Evolutionary conservation across 2,329 filamentous ascomycete genomes (phyloP), one percentile per base, ranked within the genome.

Genomic region (Pseudophaeomoniella oleicola): DNA sequence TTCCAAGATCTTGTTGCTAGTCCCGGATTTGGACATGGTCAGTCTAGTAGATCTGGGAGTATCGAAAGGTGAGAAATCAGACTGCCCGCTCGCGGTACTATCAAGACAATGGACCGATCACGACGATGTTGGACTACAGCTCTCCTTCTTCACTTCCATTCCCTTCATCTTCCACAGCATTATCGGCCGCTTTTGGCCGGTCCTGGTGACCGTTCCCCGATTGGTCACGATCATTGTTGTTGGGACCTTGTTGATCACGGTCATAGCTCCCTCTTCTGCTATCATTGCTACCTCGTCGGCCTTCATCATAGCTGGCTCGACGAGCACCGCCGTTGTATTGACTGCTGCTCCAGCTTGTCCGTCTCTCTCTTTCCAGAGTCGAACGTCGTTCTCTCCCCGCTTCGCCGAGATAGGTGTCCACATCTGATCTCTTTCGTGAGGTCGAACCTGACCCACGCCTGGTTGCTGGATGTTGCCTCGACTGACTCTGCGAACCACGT

Each of bases 81-180:
- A n/a, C n/a, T n/a, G n/a, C n/a, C n/a, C n/a, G n/a, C n/a, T n/a
- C n/a, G n/a, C n/a, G n/a, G n/a, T n/a, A n/a, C n/a, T n/a, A n/a
- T n/a, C n/a, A n/a, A n/a, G n/a, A n/a, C n/a, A n/a, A n/a, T n/a
- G n/a, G n/a, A n/a, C n/a, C n/a, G n/a, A n/a, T n/a, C n/a, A n/a
- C n/a, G n/a, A n/a, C n/a, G n/a, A n/a, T n/a, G n/a, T n/a, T n/a
- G n/a, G n/a, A 32, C 42, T 43, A 61, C 22, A 62, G 46, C 41
- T 63, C 60, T 11, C 60, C 59, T 37, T 62, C 60, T 42, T 63
- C 60, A 36, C 59, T 62, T 3, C 59, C 58, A 17, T 50, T 56
- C 4, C 51, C 57, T 30, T 57, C 56, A 36, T 46, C 49, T 32
- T 45, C 43, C 5, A 37, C 46, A 27, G 44, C 38, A 30, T 40